phyloP scores from a whole-genome alignment of 1,284 basidiomycete genomes.

The Psilocybe mexicana region DNA sequence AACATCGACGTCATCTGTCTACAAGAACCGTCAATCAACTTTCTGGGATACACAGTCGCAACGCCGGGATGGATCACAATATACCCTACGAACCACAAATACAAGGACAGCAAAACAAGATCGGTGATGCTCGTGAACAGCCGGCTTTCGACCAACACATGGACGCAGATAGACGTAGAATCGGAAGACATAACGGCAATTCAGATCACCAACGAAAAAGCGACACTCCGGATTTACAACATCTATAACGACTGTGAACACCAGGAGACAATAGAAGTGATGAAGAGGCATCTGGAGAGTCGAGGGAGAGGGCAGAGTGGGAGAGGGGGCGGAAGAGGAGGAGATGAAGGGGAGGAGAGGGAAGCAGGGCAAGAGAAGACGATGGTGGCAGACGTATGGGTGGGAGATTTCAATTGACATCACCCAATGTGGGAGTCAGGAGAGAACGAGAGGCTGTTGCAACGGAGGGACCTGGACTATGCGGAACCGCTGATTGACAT shows the following conservation, averaged over 20 bases:
- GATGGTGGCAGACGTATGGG: too few species aligned
- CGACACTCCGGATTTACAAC: slow-evolving; percentile 19
- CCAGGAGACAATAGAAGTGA: not conserved
- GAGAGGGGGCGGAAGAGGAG: too few species aligned
- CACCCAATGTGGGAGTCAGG: slow-evolving; percentile 44
- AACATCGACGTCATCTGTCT: slow-evolving; percentile 14
- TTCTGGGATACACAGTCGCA: slow-evolving; percentile 7
- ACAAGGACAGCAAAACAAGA: not conserved
- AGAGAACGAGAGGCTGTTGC: slow-evolving; percentile 39
- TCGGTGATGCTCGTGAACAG: slow-evolving; percentile 10
- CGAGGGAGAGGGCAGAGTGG: not conserved
- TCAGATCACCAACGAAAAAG: not conserved
- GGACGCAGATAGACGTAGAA: slow-evolving; percentile 8
- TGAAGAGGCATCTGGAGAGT: not conserved
- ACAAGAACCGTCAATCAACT: slow-evolving; percentile 19
- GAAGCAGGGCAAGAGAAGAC: too few species aligned
- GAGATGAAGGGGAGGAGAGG: not conserved
- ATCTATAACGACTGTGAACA: slow-evolving; percentile 23
- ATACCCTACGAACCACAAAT: slow-evolving; percentile 7
- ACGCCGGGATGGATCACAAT: slow-evolving; percentile 13
- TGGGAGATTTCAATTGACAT: slow-evolving; percentile 53
- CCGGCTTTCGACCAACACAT: slow-evolving; percentile 4
- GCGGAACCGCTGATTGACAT: slow-evolving; percentile 26
- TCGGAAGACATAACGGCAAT: slow-evolving; percentile 15
- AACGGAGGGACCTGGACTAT: slow-evolving; percentile 10